phyloP scores from a whole-genome alignment of 2,329 filamentous ascomycete species.

The Trichoderma oligosporum region DNA sequence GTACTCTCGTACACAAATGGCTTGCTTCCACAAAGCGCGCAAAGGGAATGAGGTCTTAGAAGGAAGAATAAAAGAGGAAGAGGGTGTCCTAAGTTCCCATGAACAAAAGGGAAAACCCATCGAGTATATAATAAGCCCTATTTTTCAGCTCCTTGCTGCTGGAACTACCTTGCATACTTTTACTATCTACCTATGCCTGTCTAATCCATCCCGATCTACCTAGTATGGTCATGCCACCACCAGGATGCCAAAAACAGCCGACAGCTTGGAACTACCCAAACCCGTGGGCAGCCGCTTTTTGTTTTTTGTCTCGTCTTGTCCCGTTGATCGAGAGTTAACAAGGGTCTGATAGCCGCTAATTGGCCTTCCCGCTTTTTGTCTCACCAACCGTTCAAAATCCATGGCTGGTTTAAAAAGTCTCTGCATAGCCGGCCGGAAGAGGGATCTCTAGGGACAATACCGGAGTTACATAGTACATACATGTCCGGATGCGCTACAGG shows the following conservation, averaged over 20 bases:
- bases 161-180: neutral
- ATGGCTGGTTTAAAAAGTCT: neutral
- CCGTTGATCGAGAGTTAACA: neutral
- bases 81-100: neutral
- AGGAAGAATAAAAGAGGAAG: neutral
- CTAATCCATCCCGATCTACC: too few species aligned
- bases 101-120: neutral
- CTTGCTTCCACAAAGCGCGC: too few species aligned
- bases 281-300: neutral
- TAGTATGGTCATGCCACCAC: conserved; percentile 14
- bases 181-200: neutral
- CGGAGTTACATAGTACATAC: too few species aligned
- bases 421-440: neutral
- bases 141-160: neutral
- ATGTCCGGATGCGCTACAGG: neutral
- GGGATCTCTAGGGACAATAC: neutral
- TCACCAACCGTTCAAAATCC: neutral
- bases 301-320: neutral
- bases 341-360: conserved; percentile 1
- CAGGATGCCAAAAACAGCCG: neutral
- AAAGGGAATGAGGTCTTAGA: neutral
- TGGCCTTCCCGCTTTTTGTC: neutral
- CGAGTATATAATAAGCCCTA: neutral
- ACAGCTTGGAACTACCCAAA: neutral
- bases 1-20: too few species aligned